These are phyloP conservation scores for Pseudoturritis turrita DNA, from an alignment of 345 rosid genomes.

Conservation along the genomic window DNA sequence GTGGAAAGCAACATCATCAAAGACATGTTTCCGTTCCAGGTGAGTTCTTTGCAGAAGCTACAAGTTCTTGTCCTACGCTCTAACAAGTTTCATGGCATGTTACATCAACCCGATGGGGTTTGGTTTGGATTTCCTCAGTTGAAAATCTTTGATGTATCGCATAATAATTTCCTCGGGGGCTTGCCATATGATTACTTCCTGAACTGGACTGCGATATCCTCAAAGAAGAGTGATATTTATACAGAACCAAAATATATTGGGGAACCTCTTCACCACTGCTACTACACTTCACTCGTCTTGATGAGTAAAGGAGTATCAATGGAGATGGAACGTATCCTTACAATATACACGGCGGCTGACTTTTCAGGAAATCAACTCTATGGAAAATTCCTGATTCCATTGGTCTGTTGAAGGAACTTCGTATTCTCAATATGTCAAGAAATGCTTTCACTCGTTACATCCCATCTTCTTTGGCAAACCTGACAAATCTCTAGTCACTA, in stretches of 20 bases:
- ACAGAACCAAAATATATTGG: background rate
- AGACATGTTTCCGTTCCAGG: background rate
- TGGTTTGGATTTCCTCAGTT: background rate
- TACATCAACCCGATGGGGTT: background rate
- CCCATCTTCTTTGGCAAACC: background rate
- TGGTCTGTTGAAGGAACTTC: background rate
- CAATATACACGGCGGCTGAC: background rate
- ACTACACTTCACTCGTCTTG: background rate
- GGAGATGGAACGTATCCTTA: background rate
- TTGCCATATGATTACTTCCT: background rate
- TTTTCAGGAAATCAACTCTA: background rate
- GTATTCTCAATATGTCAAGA: background rate
- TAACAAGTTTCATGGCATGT: background rate
- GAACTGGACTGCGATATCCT: background rate
- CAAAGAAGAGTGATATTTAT: background rate
- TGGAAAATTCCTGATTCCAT: background rate
- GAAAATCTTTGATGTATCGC: background rate
- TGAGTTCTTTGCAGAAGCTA: background rate
- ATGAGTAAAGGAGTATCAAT: background rate
- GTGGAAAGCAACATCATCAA: background rate
- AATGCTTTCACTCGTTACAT: background rate
- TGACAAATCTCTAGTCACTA: background rate
- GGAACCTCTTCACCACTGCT: background rate
- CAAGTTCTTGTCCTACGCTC: background rate
- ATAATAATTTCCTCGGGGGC: background rate